phyloP scores from a whole-genome alignment of 164 flowering plant genomes.

The grape (Vitis vinifera) region ASM3070453v1 NC_081808.1:21820501-21821000 shows the following conservation, averaged over 20 bases:
- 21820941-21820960: not conserved
- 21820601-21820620: slow-evolving; percentile 16
- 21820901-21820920: not conserved
- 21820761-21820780: slow-evolving; percentile 22
- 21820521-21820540: slow-evolving; percentile 24
- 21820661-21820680: slow-evolving; percentile 19
- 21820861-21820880: slow-evolving; percentile 5
- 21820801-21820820: slow-evolving; percentile 9
- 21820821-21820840: slow-evolving; percentile 20
- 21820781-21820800: slow-evolving; percentile 12
- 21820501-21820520: slow-evolving; percentile 18
- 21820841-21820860: slow-evolving; percentile 8
- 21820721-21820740: slow-evolving; percentile 15
- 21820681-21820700: slow-evolving; percentile 20
- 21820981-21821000: too few relatives aligned
- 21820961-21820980: too few relatives aligned
- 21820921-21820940: not conserved
- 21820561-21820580: slow-evolving; percentile 16
- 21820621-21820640: slow-evolving; percentile 9
- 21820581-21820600: slow-evolving; percentile 28
- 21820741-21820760: slow-evolving; percentile 18
- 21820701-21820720: slow-evolving; percentile 18
- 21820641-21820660: slow-evolving; percentile 13
- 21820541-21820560: slow-evolving; percentile 16
- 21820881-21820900: too few relatives aligned